phyloP scores from a whole-genome alignment of 768 basidiomycete species.

The Leccinum disarticulatum region DNA sequence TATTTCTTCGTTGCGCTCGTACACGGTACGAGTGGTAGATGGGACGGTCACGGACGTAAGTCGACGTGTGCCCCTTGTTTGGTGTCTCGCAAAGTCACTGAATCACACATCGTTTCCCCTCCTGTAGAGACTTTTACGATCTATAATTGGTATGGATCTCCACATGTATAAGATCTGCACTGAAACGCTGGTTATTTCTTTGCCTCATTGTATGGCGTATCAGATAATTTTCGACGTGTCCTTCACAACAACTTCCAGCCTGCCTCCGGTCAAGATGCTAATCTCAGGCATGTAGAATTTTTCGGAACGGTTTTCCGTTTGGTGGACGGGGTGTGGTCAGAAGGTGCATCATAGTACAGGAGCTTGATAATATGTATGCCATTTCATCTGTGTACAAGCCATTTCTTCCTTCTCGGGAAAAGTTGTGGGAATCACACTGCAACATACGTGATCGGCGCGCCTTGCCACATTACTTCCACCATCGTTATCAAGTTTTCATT shows the following conservation, averaged over 20 bases:
- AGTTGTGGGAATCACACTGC: too few relatives aligned
- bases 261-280: background rate
- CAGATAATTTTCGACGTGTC: background rate
- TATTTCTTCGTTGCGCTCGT: background rate
- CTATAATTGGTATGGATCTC: background rate
- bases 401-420: too few relatives aligned
- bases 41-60: background rate
- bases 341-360: background rate
- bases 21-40: background rate
- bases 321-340: too few relatives aligned
- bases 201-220: background rate
- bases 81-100: background rate
- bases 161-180: background rate
- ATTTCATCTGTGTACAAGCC: too few relatives aligned
- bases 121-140: background rate
- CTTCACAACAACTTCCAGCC: constrained; percentile 2
- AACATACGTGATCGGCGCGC: too few relatives aligned
- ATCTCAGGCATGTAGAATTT: background rate
- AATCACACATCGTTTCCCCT: background rate
- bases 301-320: background rate
- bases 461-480: too few relatives aligned
- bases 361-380: too few relatives aligned
- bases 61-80: too few relatives aligned
- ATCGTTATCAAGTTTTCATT: too few relatives aligned
- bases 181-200: background rate